Evolutionary conservation across 495 filamentous ascomycete genomes (phyloP), one percentile per base, ranked within the genome.

Genomic region (Hypoxylon trugodes): DNA sequence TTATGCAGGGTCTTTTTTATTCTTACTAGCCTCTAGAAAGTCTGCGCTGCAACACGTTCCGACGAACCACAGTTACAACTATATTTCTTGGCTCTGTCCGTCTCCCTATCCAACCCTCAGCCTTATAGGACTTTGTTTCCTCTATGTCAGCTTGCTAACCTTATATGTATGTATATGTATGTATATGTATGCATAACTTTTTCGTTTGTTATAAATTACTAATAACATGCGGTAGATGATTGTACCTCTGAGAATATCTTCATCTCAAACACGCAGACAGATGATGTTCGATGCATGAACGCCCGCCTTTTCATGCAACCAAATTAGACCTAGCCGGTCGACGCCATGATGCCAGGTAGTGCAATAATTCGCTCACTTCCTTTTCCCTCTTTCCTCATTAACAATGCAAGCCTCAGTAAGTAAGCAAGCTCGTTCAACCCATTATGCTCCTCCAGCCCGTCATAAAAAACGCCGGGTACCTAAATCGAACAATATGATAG

Each of bases 291-390:
- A 55, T 61, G 47, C 57, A 51, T 51, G 47, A 48, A 41, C 49
- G 59, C 48, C 59, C 18, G 18, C 33, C 22, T 48, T 48, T 30
- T 30, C 59, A 61, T 52, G 59, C 59, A 54, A 37, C 26, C 48
- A 40, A 53, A 61, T 53, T 21, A 61, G 41, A 54, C 15, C 24
- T n/a, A 30, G 48, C 42, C 49, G n/a, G 32, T 36, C 48, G 18
- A 49, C 48, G 38, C 59, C 35, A 49, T 61, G 36, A 36, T 61
- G 25, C 48, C 47, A 53, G 41, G 57, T 47, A 24, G 26, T 30
- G 56, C 32, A 16, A 47, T 28, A 50, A 13, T 24, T 40, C 33
- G 15, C 49, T 48, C 42, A 4, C 8, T 16, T n/a, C n/a, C n/a
- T 24, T 16, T 25, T 47, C 21, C 13, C 35, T 16, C 6, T 45